Evolutionary conservation across 495 filamentous ascomycete species (phyloP), one percentile per base, ranked within the genome.

Genomic region (Mytilinidion resinicola): DNA sequence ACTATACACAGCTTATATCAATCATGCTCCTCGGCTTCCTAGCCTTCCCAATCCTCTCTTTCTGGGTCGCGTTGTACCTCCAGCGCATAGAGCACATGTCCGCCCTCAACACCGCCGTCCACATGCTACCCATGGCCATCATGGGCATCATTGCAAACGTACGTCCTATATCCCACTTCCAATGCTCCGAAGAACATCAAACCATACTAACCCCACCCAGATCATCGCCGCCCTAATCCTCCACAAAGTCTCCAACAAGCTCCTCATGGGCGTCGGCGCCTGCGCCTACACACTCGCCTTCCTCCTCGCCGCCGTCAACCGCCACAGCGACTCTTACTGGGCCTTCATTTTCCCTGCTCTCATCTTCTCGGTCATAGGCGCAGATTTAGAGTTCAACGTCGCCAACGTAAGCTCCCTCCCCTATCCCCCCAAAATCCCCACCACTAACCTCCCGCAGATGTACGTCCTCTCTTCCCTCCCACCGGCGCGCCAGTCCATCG

Each of bases 61-160:
- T 85, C 64, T 85, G 80, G 78, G 59, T 78, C 6, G 72, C 80
- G 0, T 75, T 81, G 38, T 83, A 77, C 64, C 72, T 83, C 72
- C 82, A 85, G 63, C 11, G 59, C 9, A 59, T 70, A 4, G 56
- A 57, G 53, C 57, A 68, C 19, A 60, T 60, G 47, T 72, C 67
- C 0, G 57, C 72, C 3, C 63, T 74, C 5, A 43, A 46, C 35
- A 67, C 65, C 9, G 71, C 68, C 25, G 67, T 73, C 2, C 69
- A 69, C 49, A 51, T 75, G 37, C 62, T 75, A 1, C 72, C 72
- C 0, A 69, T 70, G 67, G 68, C 68, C 17, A 57, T 72, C 35
- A 46, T 56, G 20, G 72, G 72, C 6, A 59, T 73, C 11, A 12
- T 67, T 17, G 67, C 66, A 0, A 75, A 75, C 61, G 60, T 68